Percentiles rank a stretch among this genome's conserved stretches.
Evolutionary conservation across 176 grass and related monocot species (phyloP).

Genomic region (Raddia guianensis): DNA sequence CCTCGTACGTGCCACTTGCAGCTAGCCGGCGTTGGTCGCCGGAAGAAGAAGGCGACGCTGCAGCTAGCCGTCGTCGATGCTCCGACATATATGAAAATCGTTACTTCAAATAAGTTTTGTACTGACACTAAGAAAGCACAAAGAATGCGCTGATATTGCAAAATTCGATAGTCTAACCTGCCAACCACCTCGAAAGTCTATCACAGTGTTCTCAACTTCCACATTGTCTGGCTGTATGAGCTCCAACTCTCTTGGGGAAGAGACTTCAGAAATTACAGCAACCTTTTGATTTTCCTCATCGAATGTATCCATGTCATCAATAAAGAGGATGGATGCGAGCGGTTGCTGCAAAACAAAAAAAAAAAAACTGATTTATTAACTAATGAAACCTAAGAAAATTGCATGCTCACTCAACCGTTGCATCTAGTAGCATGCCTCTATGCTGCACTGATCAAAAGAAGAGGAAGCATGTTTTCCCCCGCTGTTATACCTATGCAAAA

Average conservation of each 20-base stretch:
- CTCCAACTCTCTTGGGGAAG: slow-evolving; percentile 70
- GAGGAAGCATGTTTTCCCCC: background rate
- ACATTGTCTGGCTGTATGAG: slow-evolving; percentile 58
- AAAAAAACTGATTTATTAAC: background rate
- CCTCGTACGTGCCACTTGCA: too few relatives aligned
- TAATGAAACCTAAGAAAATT: slow-evolving; percentile 6
- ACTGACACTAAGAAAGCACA: background rate
- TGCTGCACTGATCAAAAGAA: background rate
- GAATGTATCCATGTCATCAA: slow-evolving; percentile 56
- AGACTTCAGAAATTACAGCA: slow-evolving; percentile 63
- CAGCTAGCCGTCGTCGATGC: too few relatives aligned
- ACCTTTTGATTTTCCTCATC: slow-evolving; percentile 55
- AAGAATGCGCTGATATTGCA: background rate
- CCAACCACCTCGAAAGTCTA: slow-evolving; percentile 77
- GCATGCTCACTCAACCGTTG: background rate
- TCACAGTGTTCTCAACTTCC: slow-evolving; percentile 59
- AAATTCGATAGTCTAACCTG: slow-evolving; percentile 55
- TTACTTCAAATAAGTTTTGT: background rate
- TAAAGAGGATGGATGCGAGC: slow-evolving; percentile 78
- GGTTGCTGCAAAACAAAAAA: slow-evolving; percentile 53
- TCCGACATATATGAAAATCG: slow-evolving; percentile 16
- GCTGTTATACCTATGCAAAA: background rate
- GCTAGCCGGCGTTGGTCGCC: too few relatives aligned
- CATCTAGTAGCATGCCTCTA: background rate
- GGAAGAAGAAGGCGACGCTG: too few relatives aligned